Conservation (phyloP, 164 flowering plant genomes). For the Tetracentron sinense region DNA sequence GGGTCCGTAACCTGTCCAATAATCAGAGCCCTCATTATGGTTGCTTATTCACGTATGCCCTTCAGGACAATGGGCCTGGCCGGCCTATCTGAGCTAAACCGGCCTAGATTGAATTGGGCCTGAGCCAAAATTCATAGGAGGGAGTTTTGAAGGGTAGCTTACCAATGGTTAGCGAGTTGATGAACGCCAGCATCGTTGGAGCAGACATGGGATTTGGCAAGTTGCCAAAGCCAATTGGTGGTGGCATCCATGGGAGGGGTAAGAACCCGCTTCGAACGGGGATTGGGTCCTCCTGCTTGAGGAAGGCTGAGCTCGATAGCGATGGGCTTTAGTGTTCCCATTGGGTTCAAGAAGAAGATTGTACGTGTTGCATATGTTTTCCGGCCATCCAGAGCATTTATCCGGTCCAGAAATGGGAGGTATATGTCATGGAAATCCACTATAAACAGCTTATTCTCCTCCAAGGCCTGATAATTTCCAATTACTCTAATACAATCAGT, state of each 20-base stretch:
- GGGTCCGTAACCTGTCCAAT: slow-evolving; percentile 67
- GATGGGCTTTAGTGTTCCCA: slow-evolving; percentile 77
- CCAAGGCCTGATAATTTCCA: slow-evolving; percentile 56
- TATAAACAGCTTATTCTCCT: slow-evolving; percentile 63
- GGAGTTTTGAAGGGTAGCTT: too few relatives aligned
- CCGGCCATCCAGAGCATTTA: slow-evolving; percentile 75
- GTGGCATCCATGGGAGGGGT: slow-evolving; percentile 76
- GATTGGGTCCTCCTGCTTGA: slow-evolving; percentile 17
- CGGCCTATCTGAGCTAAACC: too few relatives aligned
- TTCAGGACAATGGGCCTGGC: too few relatives aligned
- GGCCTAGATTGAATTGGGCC: too few relatives aligned
- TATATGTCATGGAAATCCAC: slow-evolving; percentile 77
- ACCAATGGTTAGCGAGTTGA: slow-evolving; percentile 92
- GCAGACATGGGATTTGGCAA: slow-evolving; percentile 90
- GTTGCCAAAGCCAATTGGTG: slow-evolving; percentile 72
- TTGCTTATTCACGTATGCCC: too few relatives aligned
- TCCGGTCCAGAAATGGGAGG: slow-evolving; percentile 73
- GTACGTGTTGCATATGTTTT: slow-evolving; percentile 90
- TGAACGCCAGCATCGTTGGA: slow-evolving; percentile 93
- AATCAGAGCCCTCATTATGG: too few relatives aligned
- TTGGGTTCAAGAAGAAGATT: slow-evolving; percentile 52
- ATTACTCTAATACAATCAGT: background rate
- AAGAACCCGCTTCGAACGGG: slow-evolving; percentile 56
- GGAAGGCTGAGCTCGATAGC: slow-evolving; percentile 96
- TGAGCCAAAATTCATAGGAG: too few relatives aligned